phyloP scores from a whole-genome alignment of 805 yeast species.

The Starmerella khaoyaiensis region DNA sequence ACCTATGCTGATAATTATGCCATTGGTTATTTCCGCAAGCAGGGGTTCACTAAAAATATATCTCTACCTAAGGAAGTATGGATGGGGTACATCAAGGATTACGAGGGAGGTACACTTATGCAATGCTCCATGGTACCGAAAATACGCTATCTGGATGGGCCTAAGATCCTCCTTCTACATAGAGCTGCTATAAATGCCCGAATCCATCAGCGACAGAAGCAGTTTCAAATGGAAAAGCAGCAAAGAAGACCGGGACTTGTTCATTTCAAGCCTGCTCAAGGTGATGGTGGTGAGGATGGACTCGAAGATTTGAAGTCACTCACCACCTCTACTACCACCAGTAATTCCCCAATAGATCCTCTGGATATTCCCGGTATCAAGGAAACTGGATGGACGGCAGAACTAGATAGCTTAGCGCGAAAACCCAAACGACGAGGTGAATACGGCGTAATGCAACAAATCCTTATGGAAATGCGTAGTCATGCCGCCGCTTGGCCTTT shows the following conservation, averaged over 20 bases:
- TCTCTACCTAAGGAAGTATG: constrained; percentile 72
- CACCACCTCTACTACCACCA: constrained; percentile 6
- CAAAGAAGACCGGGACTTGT: constrained; percentile 54
- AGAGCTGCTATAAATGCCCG: constrained; percentile 83
- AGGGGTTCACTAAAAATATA: constrained; percentile 93
- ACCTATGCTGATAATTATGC: constrained; percentile 99
- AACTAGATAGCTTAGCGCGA: constrained; percentile 93
- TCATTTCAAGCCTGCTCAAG: constrained; percentile 36
- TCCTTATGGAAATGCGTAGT: constrained; percentile 76
- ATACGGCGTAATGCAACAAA: constrained; percentile 80
- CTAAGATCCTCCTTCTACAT: constrained; percentile 72
- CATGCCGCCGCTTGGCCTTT: constrained; percentile 99
- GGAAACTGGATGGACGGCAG: constrained; percentile 97
- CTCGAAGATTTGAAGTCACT: constrained; percentile 28
- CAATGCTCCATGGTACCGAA: constrained; percentile 89
- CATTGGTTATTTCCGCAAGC: constrained; percentile 95
- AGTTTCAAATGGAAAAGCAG: constrained; percentile 8
- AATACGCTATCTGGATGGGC: constrained; percentile 77
- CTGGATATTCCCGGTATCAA: constrained; percentile 74
- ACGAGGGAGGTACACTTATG: constrained; percentile 98
- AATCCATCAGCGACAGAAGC: constrained; percentile 53
- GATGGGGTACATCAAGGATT: constrained; percentile 98
- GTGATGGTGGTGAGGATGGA: too few relatives aligned
- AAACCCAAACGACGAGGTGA: constrained; percentile 91
- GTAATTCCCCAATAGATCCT: constrained; percentile 44